phyloP scores from a whole-genome alignment of 495 filamentous ascomycete species.

The Parathielavia hyrcaniae region DNA sequence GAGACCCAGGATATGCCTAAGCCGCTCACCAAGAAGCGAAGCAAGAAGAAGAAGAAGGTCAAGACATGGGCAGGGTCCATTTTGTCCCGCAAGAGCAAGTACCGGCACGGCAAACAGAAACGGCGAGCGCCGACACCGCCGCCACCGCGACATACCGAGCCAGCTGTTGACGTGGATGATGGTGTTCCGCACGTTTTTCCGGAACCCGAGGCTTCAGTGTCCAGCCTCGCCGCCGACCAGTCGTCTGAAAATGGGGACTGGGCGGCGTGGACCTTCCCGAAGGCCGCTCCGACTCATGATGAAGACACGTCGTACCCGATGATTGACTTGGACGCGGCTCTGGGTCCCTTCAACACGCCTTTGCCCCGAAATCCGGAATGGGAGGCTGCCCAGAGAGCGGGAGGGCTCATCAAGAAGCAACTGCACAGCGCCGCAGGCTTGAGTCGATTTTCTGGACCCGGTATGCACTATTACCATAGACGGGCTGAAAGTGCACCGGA shows the following conservation, averaged over 20 bases:
- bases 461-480: conserved; percentile 85
- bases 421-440: conserved; percentile 83
- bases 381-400: conserved; percentile 51
- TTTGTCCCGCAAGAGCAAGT: conserved; percentile 58
- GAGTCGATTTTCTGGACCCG: conserved; percentile 70
- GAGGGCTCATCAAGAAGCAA: conserved; percentile 59
- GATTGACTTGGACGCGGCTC: conserved; percentile 92
- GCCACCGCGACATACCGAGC: conserved; percentile 21
- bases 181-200: conserved; percentile 17
- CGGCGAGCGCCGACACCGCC: conserved; percentile 40
- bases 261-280: conserved; percentile 22
- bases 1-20: conserved; percentile 17
- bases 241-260: conserved; percentile 23
- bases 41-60: conserved; percentile 71
- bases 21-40: conserved; percentile 44
- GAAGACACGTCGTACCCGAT: conserved; percentile 64
- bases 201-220: conserved; percentile 25
- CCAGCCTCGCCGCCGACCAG: conserved; percentile 28
- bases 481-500: conserved; percentile 89
- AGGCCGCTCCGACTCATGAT: conserved; percentile 30
- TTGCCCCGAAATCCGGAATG: conserved; percentile 51
- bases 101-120: conserved; percentile 39
- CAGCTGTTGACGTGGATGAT: conserved; percentile 23
- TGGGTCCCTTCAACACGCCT: conserved; percentile 87
- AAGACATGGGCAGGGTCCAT: conserved; percentile 76